A percentile compares a stretch with the other conserved stretches of the same genome.
Conservation (phyloP, 148 eudicot genomes). For the Mesembryanthemum crystallinum region DNA sequence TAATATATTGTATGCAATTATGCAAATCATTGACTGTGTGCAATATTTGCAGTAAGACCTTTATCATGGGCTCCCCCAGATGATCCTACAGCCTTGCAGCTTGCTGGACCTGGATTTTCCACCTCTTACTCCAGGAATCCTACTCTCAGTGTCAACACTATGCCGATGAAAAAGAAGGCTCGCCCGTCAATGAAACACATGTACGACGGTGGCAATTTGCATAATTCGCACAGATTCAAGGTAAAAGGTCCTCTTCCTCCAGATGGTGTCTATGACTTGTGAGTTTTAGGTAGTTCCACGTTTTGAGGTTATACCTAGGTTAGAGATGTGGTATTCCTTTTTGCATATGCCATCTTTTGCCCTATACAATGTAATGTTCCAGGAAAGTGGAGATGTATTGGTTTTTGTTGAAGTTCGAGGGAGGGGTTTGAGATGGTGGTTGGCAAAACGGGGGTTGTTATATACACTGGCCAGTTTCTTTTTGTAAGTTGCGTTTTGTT, state of each 20-base stretch:
- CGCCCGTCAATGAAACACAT: slow-evolving; percentile 4
- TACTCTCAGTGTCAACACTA: neutral
- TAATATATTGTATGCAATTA: too few species aligned
- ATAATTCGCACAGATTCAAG: slow-evolving; percentile 23
- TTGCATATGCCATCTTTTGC: slow-evolving; percentile 13
- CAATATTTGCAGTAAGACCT: slow-evolving; percentile 25
- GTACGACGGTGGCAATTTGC: slow-evolving; percentile 3
- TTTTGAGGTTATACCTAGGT: slow-evolving; percentile 20
- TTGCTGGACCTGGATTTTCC: slow-evolving; percentile 20
- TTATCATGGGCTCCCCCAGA: slow-evolving; percentile 26
- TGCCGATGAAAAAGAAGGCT: slow-evolving; percentile 21
- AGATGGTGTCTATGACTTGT: slow-evolving; percentile 18
- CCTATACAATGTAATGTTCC: slow-evolving; percentile 4
- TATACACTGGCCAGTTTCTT: neutral
- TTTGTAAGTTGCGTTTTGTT: neutral
- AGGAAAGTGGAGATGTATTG: neutral
- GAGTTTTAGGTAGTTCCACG: slow-evolving; percentile 9
- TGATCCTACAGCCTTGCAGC: slow-evolving; percentile 16
- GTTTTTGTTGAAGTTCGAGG: neutral
- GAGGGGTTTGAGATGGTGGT: neutral
- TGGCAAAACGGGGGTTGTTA: neutral
- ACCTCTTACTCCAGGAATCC: neutral
- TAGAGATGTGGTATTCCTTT: slow-evolving; percentile 20
- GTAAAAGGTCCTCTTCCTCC: slow-evolving; percentile 26
- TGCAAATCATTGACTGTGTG: neutral